Conservation (phyloP, 306 rosid genomes). For the Cucumis melo region DNA sequence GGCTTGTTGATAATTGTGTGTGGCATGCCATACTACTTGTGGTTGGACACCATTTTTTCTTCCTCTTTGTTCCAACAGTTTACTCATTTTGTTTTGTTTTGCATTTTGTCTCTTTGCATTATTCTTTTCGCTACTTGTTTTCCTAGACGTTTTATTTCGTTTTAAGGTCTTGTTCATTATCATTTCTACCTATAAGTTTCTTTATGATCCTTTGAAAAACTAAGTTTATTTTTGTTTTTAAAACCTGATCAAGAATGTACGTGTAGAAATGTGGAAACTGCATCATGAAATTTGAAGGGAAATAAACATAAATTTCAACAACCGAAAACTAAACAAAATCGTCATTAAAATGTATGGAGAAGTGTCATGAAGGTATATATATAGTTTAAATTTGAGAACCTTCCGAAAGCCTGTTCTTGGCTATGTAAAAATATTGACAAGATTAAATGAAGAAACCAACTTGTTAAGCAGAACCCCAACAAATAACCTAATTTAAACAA, state of each 20-base stretch:
- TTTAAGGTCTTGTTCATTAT: too few species aligned
- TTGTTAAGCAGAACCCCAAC: background rate
- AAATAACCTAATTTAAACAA: background rate
- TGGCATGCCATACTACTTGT: background rate
- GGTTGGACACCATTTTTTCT: background rate
- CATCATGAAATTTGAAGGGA: too few species aligned
- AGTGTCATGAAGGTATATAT: background rate
- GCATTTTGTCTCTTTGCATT: background rate
- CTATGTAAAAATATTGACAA: background rate
- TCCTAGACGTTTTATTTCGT: too few species aligned
- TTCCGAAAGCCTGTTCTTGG: background rate
- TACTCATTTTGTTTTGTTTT: background rate
- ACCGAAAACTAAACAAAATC: too few species aligned
- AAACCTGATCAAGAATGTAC: too few species aligned
- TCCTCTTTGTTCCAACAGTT: background rate
- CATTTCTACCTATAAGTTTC: too few species aligned
- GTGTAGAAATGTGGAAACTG: too few species aligned
- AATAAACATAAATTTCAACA: too few species aligned
- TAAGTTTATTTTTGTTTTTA: too few species aligned
- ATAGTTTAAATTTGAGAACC: background rate
- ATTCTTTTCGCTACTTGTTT: too few species aligned
- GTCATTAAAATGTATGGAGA: background rate
- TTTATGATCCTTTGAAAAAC: too few species aligned
- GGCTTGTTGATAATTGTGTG: conserved; percentile 2
- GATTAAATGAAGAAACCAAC: background rate